phyloP scores from a whole-genome alignment of 495 filamentous ascomycete genomes.

The Choiromyces venosus region DNA sequence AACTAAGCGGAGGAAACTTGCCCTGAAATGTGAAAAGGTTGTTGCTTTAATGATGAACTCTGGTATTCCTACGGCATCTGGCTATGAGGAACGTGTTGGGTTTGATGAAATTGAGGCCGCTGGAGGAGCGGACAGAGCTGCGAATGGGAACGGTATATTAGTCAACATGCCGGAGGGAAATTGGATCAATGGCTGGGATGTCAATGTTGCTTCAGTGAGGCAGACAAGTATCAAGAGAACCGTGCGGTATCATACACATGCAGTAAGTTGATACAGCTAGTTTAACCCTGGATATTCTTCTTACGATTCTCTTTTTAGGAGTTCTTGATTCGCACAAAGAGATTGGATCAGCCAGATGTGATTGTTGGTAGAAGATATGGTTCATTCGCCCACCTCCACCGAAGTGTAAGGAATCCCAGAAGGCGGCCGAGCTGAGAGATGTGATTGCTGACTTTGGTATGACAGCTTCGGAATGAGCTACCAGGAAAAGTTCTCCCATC shows the following conservation, averaged over 20 bases:
- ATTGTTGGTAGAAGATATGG: conserved; percentile 83
- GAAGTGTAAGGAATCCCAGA: conserved; percentile 41
- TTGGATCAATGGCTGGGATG: conserved; percentile 89
- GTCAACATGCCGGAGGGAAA: conserved; percentile 84
- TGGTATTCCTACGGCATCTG: conserved; percentile 88
- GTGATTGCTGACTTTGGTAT: conserved; percentile 69
- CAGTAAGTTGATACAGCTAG: conserved; percentile 55
- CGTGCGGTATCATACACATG: conserved; percentile 83
- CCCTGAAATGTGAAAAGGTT: conserved; percentile 85
- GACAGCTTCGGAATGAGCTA: conserved; percentile 71
- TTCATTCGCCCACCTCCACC: conserved; percentile 75
- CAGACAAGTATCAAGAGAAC: conserved; percentile 76
- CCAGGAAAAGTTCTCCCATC: conserved; percentile 86
- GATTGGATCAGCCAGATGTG: conserved; percentile 61
- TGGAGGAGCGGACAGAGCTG: conserved; percentile 69
- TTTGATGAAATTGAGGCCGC: conserved; percentile 90
- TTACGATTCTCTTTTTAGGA: conserved; percentile 52
- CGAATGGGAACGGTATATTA: conserved; percentile 80
- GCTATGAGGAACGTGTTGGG: conserved; percentile 91
- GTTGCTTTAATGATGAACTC: conserved; percentile 99
- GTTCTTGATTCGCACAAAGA: conserved; percentile 79
- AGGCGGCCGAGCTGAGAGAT: conserved; percentile 62
- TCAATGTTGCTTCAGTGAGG: conserved; percentile 89
- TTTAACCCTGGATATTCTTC: neutral
- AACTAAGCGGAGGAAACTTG: conserved; percentile 88